These are phyloP conservation scores for Vigna reflexopilosa DNA, from an alignment of 306 rosid species.

Conservation along the genomic window DNA sequence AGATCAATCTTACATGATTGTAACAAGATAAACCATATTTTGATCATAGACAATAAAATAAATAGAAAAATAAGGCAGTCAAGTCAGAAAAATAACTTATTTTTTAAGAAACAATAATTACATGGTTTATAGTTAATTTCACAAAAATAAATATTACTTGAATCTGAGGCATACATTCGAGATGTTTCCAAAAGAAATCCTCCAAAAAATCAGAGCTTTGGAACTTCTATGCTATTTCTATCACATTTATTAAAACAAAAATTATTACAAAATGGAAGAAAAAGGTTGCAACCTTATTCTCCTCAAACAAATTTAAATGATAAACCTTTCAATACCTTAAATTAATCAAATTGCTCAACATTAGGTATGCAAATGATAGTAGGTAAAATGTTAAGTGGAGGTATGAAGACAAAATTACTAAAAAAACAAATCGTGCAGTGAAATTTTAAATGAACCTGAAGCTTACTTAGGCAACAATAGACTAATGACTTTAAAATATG, in stretches of 20 bases:
- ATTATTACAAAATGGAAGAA: background rate
- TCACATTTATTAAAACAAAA: background rate
- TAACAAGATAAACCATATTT: too few species aligned
- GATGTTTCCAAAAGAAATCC: background rate
- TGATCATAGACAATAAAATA: too few species aligned
- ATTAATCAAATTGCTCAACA: background rate
- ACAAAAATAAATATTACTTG: background rate
- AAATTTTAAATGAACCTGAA: conserved; percentile 31
- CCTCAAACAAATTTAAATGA: conserved; percentile 17
- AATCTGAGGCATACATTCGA: background rate
- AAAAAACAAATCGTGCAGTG: background rate
- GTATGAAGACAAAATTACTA: background rate
- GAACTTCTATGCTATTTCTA: background rate
- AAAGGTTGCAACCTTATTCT: conserved; percentile 6
- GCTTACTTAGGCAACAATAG: conserved; percentile 84
- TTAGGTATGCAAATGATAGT: conserved; percentile 13
- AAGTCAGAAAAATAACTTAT: too few species aligned
- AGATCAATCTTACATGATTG: too few species aligned
- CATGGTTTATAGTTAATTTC: background rate
- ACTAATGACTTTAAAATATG: conserved; percentile 67
- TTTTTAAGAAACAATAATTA: background rate
- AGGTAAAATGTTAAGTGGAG: conserved; percentile 13
- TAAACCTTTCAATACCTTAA: conserved; percentile 18
- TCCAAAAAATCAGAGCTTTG: background rate
- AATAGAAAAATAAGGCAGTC: too few species aligned